phyloP scores from a whole-genome alignment of 345 rosid genomes.

The Leavenworthia alabamica region DNA sequence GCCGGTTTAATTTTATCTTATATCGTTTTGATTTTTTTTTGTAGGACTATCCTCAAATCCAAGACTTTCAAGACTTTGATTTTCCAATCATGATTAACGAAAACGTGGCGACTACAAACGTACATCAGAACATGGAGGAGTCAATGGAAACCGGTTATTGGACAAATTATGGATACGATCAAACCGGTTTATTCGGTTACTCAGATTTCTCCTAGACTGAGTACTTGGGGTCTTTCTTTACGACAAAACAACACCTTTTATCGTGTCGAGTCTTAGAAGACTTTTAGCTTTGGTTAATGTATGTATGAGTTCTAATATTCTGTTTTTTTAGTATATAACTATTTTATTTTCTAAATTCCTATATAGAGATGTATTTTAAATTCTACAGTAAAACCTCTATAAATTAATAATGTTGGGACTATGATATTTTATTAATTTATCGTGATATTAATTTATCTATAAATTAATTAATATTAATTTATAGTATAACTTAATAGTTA shows the following conservation, averaged over 20 bases:
- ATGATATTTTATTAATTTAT: no score
- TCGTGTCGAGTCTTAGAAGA: conserved; percentile 10
- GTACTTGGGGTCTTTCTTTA: neutral
- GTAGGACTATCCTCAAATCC: conserved; percentile 57
- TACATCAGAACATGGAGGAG: conserved; percentile 38
- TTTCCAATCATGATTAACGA: conserved; percentile 20
- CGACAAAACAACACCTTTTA: conserved; percentile 26
- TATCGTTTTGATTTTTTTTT: neutral
- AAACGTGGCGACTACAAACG: conserved; percentile 31
- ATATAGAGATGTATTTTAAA: no score
- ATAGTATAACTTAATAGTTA: no score
- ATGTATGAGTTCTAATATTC: neutral
- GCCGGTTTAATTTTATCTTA: neutral
- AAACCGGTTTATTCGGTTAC: conserved; percentile 17
- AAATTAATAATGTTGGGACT: no score
- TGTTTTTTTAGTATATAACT: no score
- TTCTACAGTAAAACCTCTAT: no score
- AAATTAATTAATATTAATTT: no score
- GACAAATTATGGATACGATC: conserved; percentile 41
- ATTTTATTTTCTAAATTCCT: no score
- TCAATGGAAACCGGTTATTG: conserved; percentile 37
- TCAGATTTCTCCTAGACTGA: conserved; percentile 3
- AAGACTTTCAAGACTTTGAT: conserved; percentile 38
- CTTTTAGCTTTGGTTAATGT: neutral
- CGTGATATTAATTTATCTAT: no score